These are phyloP conservation scores for Williopsis jadinii DNA, from an alignment of 1,139 yeast genomes.

Conservation along the genomic window DNA sequence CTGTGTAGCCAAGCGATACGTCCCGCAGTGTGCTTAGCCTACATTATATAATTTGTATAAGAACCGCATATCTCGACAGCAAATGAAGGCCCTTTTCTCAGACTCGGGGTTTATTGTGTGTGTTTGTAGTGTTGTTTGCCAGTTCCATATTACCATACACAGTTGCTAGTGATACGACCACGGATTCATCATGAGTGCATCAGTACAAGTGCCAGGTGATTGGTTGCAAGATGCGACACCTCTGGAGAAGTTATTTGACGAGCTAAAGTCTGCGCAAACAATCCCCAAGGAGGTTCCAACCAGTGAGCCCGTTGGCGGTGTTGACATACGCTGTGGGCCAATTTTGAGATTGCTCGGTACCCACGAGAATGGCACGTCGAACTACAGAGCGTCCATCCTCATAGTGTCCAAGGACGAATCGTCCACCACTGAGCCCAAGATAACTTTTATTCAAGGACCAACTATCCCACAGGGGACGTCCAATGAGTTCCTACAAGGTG, in stretches of 20 bases:
- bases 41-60: no score
- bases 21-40: no score
- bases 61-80: no score
- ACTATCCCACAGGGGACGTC: constrained; percentile 7
- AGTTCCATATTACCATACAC: no score
- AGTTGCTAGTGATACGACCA: no score
- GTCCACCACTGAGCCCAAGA: constrained; percentile 18
- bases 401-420: constrained; percentile 36
- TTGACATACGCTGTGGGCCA: constrained; percentile 73
- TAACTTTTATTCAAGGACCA: constrained; percentile 24
- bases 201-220: neutral
- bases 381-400: constrained; percentile 61
- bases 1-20: no score
- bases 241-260: neutral
- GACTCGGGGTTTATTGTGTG: no score
- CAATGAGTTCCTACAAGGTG: constrained; percentile 29
- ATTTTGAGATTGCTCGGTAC: constrained; percentile 60
- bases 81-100: no score
- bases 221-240: neutral
- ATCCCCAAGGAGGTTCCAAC: constrained; percentile 7
- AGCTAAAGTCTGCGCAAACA: constrained; percentile 5
- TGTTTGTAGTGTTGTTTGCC: no score
- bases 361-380: constrained; percentile 34
- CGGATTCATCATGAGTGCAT: no score
- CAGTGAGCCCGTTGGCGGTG: constrained; percentile 15